Evolutionary conservation across 2,329 filamentous ascomycete species (phyloP).

Genomic region (Penicillium sp.): DNA sequence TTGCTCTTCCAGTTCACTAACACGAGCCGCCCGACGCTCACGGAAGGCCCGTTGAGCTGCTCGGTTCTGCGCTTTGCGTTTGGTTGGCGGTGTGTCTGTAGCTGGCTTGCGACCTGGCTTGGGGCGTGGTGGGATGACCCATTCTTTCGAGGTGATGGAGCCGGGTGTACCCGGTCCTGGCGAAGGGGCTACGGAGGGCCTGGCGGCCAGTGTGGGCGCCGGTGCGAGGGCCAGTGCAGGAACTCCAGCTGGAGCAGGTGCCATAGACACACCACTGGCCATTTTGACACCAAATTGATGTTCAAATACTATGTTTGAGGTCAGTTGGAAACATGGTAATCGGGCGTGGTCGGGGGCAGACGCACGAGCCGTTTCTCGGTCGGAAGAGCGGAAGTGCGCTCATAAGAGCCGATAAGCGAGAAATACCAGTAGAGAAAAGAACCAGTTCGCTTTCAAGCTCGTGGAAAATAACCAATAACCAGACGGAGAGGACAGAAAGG

Average conservation of each 20-base stretch:
- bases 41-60: conserved; percentile 85
- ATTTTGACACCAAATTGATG: conserved; percentile 21
- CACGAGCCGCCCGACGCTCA: conserved; percentile 73
- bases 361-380: conserved; percentile 25
- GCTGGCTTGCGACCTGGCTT: conserved; percentile 90
- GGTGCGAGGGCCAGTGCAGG: conserved; percentile 25
- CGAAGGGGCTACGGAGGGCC: conserved; percentile 33
- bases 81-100: conserved; percentile 83
- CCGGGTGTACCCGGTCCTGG: conserved; percentile 34
- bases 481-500: background rate
- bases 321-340: conserved; percentile 17
- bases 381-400: conserved; percentile 31
- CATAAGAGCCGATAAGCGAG: conserved; percentile 29
- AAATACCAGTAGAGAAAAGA: conserved; percentile 4
- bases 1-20: conserved; percentile 56
- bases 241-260: conserved; percentile 30
- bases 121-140: conserved; percentile 72
- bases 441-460: background rate
- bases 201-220: conserved; percentile 32
- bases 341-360: conserved; percentile 18
- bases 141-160: conserved; percentile 70
- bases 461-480: background rate
- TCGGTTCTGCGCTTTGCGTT: conserved; percentile 88
- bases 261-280: conserved; percentile 32
- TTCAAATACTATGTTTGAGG: conserved; percentile 15